A percentile compares a stretch with the other conserved stretches of the same genome.
Evolutionary conservation across 2,329 filamentous ascomycete genomes (phyloP).

Genomic region (Talaromyces sp.): DNA sequence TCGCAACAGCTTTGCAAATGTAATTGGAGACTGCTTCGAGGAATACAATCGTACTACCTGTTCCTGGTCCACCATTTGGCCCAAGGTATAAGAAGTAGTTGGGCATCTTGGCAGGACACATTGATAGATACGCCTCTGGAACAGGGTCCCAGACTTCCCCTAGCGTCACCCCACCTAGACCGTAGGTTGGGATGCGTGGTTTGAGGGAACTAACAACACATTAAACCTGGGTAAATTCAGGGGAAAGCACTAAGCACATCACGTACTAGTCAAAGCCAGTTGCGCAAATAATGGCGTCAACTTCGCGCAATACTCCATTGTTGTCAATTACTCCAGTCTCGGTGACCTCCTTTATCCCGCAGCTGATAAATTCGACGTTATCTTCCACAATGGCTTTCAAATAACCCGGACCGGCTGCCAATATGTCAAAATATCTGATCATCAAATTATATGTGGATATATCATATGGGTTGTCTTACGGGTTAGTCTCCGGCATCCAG

Average conservation of each 20-base stretch:
- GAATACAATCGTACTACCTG: background rate
- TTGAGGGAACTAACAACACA: background rate
- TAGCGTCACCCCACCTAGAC: background rate
- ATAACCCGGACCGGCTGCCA: too few relatives aligned
- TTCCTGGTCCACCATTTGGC: background rate
- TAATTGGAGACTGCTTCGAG: background rate
- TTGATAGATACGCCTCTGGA: background rate
- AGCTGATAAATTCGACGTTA: too few relatives aligned
- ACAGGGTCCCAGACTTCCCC: background rate
- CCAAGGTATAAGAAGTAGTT: background rate
- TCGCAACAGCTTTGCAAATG: background rate
- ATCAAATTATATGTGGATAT: too few relatives aligned
- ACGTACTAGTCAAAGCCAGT: constrained; percentile 32
- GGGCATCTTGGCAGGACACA: background rate
- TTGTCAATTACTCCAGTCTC: constrained; percentile 8
- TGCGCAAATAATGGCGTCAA: constrained; percentile 31
- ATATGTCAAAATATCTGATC: too few relatives aligned
- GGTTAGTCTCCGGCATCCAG: too few relatives aligned
- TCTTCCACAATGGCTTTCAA: too few relatives aligned
- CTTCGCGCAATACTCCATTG: constrained; percentile 15
- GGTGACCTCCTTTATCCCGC: constrained; percentile 16
- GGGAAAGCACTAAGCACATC: too few relatives aligned
- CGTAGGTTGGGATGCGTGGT: background rate
- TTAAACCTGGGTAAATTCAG: too few relatives aligned
- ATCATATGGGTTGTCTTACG: too few relatives aligned